Evolutionary conservation across 768 basidiomycete genomes (phyloP).

Genomic region (Lentinula sp.): DNA sequence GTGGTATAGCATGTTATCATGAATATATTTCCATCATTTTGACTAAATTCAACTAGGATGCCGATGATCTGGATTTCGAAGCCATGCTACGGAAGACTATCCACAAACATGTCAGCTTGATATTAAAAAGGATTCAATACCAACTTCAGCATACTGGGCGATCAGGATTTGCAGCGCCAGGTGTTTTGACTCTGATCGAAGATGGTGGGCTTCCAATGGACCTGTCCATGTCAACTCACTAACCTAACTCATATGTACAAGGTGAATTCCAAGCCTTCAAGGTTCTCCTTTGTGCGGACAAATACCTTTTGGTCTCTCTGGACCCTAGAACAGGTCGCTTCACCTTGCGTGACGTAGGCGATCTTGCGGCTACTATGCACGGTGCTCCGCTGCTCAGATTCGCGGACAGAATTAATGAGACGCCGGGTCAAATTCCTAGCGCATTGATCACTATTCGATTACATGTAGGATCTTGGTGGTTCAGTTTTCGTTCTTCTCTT

Average conservation of each 20-base stretch:
- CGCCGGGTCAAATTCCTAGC: constrained; percentile 52
- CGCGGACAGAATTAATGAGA: constrained; percentile 63
- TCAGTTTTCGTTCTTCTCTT: background rate
- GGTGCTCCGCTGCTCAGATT: constrained; percentile 57
- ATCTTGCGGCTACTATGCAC: constrained; percentile 68
- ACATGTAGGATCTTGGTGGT: constrained; percentile 37
- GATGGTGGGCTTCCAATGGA: constrained; percentile 40
- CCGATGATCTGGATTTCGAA: constrained; percentile 71
- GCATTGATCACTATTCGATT: constrained; percentile 56
- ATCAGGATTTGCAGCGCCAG: constrained; percentile 56
- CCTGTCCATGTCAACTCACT: background rate
- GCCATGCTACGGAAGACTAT: constrained; percentile 58
- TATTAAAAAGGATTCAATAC: constrained; percentile 47
- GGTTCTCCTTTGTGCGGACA: constrained; percentile 69
- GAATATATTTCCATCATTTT: background rate
- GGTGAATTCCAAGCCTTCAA: constrained; percentile 55
- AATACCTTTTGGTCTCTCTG: constrained; percentile 69
- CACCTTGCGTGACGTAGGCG: constrained; percentile 75
- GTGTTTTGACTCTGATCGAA: constrained; percentile 46
- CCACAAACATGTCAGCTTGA: constrained; percentile 52
- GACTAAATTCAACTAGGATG: constrained; percentile 31
- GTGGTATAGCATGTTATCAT: constrained; percentile 44
- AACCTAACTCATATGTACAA: constrained; percentile 16
- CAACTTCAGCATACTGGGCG: constrained; percentile 46
- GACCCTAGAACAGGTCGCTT: constrained; percentile 77